Evolutionary conservation across 441 rosid species (phyloP), one percentile per base, ranked within the genome.

Genomic region (Aquilaria agallochum): DNA sequence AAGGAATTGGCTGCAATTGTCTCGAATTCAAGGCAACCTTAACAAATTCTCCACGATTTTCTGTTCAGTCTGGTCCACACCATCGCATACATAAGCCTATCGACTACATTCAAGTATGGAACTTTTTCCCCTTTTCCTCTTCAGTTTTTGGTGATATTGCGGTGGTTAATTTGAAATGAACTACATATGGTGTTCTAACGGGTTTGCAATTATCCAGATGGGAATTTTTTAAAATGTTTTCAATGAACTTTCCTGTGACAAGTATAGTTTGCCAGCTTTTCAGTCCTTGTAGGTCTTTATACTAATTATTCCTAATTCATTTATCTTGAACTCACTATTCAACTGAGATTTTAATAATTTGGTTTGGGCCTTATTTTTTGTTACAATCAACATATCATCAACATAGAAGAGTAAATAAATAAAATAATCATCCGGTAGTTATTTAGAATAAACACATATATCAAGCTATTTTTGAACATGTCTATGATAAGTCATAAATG

Each of bases 81-180:
- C 53, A 59, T 59, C 10, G 12, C 63, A 42, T 59, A 59, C 34
- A 59, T 59, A 30, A 59, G 31, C n/a, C 51, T 59, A 2, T 27
- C 51, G 12, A 44, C 0, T n/a, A 30, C 63, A 59, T n/a, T 59
- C 10, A 30, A 31, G 2, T 59, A 59, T 14, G 63, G 52, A 44
- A 59, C 11, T 42, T 59, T n/a, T 44, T 6, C 9, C 42, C 30
- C 27, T 48, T 42, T 12, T 59, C 6, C 12, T 59, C 63, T 13
- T 45, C 5, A 44, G 51, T 44, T 11, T 11, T 42, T 3, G 53
- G 63, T 31, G 13, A 59, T 0, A 5, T 5, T 15, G 11, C 36
- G 2, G 3, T 20, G 47, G 32, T 15, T 27, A 48, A 5, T 49
- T 31, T 49, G 50, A 27, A 49, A 14, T 60, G 55, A 11, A 14